Conservation (phyloP, 2,329 filamentous ascomycete species). For the Microdochium trichocladiopsis region DNA sequence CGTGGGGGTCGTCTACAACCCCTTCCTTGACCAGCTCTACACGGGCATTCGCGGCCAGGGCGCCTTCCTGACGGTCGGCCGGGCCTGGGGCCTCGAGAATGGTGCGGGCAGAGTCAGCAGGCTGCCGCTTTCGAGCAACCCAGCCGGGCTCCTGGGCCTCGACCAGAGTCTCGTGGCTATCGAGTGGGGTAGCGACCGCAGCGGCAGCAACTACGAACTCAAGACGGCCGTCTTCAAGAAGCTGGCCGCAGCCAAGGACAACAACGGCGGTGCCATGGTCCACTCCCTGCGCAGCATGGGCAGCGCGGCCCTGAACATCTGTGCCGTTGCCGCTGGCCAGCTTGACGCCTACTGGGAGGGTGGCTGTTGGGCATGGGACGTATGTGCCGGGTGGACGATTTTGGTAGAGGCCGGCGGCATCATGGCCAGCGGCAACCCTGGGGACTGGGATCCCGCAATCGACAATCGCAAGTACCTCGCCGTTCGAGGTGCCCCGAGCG, state of each 20-base stretch:
- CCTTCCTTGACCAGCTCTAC: constrained; percentile 63
- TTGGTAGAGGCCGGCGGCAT: constrained; percentile 66
- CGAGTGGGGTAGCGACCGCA: constrained; percentile 66
- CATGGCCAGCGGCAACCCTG: constrained; percentile 67
- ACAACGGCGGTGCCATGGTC: constrained; percentile 63
- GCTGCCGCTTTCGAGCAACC: constrained; percentile 38
- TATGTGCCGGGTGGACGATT: constrained; percentile 75
- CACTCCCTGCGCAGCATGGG: constrained; percentile 66
- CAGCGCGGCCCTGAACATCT: constrained; percentile 69
- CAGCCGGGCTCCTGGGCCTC: constrained; percentile 53
- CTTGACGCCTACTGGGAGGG: constrained; percentile 77
- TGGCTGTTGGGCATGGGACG: constrained; percentile 81
- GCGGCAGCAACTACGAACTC: constrained; percentile 63
- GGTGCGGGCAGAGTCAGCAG: constrained; percentile 25
- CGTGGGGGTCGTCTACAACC: constrained; percentile 76
- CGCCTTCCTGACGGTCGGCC: constrained; percentile 46
- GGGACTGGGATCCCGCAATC: constrained; percentile 57
- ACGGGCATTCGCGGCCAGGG: constrained; percentile 63
- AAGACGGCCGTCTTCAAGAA: constrained; percentile 61
- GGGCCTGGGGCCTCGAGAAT: constrained; percentile 28
- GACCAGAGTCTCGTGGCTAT: constrained; percentile 58
- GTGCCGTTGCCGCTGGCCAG: constrained; percentile 62
- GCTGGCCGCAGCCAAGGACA: constrained; percentile 49
- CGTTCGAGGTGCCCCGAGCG: constrained; percentile 50
- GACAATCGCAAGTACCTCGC: constrained; percentile 57